Conservation (phyloP, 2,329 filamentous ascomycete genomes). For the Fonsecaea multimorphosa region DNA sequence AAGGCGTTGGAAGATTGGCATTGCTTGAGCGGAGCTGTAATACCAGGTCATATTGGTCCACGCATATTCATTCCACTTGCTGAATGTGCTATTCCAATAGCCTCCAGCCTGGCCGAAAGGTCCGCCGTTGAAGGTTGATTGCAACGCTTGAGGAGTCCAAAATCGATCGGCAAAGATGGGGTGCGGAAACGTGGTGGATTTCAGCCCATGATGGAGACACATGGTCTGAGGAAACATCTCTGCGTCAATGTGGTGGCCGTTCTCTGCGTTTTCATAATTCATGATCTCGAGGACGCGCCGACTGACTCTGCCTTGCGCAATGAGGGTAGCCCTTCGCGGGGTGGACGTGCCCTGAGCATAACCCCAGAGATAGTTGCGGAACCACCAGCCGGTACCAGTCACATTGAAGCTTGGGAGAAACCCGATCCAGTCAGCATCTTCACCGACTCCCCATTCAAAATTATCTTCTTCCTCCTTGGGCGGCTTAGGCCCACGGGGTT, state of each 20-base stretch:
- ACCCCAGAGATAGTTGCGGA: constrained; percentile 46
- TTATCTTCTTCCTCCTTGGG: constrained; percentile 66
- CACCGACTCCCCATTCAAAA: constrained; percentile 76
- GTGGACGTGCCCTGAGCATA: constrained; percentile 59
- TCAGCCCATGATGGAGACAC: constrained; percentile 76
- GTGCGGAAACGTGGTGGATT: constrained; percentile 78
- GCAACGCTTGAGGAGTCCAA: constrained; percentile 56
- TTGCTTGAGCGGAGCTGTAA: constrained; percentile 44
- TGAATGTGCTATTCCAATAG: constrained; percentile 44
- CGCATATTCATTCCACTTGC: constrained; percentile 44
- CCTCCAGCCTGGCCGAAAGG: constrained; percentile 44
- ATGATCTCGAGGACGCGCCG: constrained; percentile 74
- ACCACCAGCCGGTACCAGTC: constrained; percentile 71
- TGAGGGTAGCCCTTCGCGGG: constrained; percentile 76
- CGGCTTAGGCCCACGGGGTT: constrained; percentile 67
- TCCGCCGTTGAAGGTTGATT: constrained; percentile 45
- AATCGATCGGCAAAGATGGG: constrained; percentile 79
- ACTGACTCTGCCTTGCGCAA: constrained; percentile 76
- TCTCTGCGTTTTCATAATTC: constrained; percentile 73
- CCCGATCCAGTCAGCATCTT: constrained; percentile 75
- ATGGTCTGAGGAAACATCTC: constrained; percentile 80
- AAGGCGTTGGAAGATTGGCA: constrained; percentile 44
- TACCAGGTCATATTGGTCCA: constrained; percentile 47
- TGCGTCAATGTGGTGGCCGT: constrained; percentile 76
- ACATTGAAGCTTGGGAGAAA: constrained; percentile 82